Base-by-base conservation (phyloP, 2,329 filamentous ascomycete species). In the Cadophora gregata region DNA sequence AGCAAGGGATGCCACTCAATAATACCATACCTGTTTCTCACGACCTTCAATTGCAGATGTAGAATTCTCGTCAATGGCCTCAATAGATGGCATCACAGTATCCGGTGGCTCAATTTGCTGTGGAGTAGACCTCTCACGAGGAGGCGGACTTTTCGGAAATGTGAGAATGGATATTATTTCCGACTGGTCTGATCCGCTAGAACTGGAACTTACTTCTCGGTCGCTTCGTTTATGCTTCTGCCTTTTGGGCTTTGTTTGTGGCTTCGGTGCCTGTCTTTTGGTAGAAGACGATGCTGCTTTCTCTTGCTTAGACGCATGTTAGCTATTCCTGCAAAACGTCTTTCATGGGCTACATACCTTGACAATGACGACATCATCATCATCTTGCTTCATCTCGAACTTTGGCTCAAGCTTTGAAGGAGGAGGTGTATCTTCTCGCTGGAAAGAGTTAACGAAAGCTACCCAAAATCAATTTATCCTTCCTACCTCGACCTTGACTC, bases 401-500 rank as follows among this genome's bases (percentile, higher is more conserved):
- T 38, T 25, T 9, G n/a, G 31, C 25, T 42, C 33, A 58, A 38
- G 31, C 16, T 58, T 58, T 38, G 55, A 58, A 9, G 33, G 4
- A 24, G 55, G n/a, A 24, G 31, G 33, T 2, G 19, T n/a, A 24
- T 58, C 55, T 14, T 42, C 55, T 5, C n/a, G 31, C 55, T 42
- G 4, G 1, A n/a, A 42, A 42, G n/a, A 14, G 55, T 58, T 12
- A 58, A 31, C 19, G 9, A 10, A 25, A 58, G 38, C 7, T 4
- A 4, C 5, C 31, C 16, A 10, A 27, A 24, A 9, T 53, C 21
- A 50, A 50, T 14, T 14, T 10, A 7, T 3, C 16, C 14, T 3
- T 42, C 55, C 12, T 25, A 42, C 55, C 55, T 58, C 55, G 33
- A 42, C 27, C 21, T 58, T 58, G 55, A 58, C 25, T 58, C 31